Conservation (phyloP, 208 protist genomes). For the Crithidia bombi region DNA sequence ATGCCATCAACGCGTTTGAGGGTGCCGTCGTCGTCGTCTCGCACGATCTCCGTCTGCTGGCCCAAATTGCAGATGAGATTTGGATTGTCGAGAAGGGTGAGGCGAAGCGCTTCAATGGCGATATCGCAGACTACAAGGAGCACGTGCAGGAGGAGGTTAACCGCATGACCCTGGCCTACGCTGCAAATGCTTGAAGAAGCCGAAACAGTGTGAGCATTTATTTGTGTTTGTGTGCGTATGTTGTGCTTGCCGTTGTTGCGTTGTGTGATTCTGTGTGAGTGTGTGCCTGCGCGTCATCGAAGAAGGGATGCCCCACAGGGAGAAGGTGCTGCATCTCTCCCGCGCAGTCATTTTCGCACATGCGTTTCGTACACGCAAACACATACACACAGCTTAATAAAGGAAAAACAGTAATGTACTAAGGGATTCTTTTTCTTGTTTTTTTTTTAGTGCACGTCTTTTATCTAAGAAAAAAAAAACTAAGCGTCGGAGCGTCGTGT, state of each 20-base stretch:
- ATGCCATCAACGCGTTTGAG: slow-evolving; percentile 93
- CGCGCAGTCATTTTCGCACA: no score
- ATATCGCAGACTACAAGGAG: slow-evolving; percentile 94
- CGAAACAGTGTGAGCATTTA: neutral
- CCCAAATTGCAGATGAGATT: slow-evolving; percentile 95
- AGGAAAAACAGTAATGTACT: no score
- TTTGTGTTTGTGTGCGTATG: slow-evolving; percentile 19
- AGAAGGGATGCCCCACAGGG: no score
- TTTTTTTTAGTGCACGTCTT: no score
- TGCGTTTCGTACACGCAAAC: no score
- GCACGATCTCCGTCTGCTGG: slow-evolving; percentile 97
- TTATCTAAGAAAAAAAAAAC: no score
- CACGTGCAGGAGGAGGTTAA: slow-evolving; percentile 85
- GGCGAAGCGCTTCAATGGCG: slow-evolving; percentile 85
- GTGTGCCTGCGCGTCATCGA: no score
- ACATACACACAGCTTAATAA: no score
- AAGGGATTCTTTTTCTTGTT: no score
- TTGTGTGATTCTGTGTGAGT: neutral
- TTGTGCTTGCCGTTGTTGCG: neutral
- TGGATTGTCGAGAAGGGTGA: slow-evolving; percentile 95
- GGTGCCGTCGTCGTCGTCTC: slow-evolving; percentile 96
- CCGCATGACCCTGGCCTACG: slow-evolving; percentile 84
- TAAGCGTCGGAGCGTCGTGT: no score
- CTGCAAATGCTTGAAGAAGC: slow-evolving; percentile 10
- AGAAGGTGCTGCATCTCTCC: no score